Evolutionary conservation across 2,329 filamentous ascomycete genomes (phyloP).

Genomic region (Dissoconium aciculare): DNA sequence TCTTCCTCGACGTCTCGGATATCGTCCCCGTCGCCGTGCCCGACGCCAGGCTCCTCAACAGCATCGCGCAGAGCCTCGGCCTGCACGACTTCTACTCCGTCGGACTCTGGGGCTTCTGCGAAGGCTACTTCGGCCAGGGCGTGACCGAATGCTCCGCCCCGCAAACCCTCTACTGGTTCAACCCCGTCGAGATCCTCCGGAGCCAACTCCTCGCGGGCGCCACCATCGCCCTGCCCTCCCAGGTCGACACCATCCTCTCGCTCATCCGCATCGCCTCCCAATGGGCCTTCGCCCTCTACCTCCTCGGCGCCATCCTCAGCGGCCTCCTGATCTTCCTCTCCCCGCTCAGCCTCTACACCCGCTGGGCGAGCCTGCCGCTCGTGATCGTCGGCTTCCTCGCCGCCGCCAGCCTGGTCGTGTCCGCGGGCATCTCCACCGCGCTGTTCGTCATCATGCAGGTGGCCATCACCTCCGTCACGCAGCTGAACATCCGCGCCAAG

Average conservation of each 20-base stretch:
- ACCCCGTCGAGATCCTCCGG: constrained; percentile 68
- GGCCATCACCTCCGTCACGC: constrained; percentile 52
- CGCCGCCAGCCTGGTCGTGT: constrained; percentile 52
- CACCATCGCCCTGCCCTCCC: constrained; percentile 56
- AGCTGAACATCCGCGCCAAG: constrained; percentile 59
- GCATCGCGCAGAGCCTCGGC: constrained; percentile 69
- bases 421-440: constrained; percentile 60
- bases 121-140: constrained; percentile 62
- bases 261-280: constrained; percentile 61
- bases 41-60: constrained; percentile 65
- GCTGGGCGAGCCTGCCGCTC: constrained; percentile 49
- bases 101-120: constrained; percentile 82
- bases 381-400: constrained; percentile 52
- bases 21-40: constrained; percentile 61
- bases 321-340: constrained; percentile 55
- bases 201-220: constrained; percentile 69
- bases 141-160: constrained; percentile 64
- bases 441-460: constrained; percentile 72
- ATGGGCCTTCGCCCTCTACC: constrained; percentile 82
- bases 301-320: constrained; percentile 54
- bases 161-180: constrained; percentile 69
- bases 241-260: constrained; percentile 57
- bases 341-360: constrained; percentile 38
- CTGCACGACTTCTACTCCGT: constrained; percentile 91
- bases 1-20: constrained; percentile 67